Evolutionary conservation across 345 rosid species (phyloP).

Genomic region (Sonneratia alba): DNA sequence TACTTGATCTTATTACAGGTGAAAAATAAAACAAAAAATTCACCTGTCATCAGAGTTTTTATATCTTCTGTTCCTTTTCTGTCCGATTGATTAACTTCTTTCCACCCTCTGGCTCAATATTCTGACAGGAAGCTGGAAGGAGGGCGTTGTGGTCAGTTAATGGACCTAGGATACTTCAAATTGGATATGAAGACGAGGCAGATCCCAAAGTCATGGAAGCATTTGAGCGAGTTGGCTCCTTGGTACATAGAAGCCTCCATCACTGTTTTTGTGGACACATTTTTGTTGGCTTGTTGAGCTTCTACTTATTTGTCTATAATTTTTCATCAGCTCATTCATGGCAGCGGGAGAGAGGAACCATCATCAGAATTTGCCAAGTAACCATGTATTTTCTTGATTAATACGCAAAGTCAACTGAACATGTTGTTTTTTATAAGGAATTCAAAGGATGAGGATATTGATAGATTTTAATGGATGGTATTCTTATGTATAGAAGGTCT

Average conservation of each 20-base stretch:
- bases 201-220: slow-evolving; percentile 91
- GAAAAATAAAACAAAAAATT: not conserved
- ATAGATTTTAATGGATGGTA: too few species aligned
- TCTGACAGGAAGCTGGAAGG: slow-evolving; percentile 62
- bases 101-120: not conserved
- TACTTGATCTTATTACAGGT: slow-evolving; percentile 80
- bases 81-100: not conserved
- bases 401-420: not conserved
- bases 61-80: not conserved
- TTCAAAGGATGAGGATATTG: not conserved
- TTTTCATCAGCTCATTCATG: slow-evolving; percentile 46
- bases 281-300: not conserved
- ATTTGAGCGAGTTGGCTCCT: slow-evolving; percentile 68
- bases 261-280: not conserved
- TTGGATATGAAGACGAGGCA: slow-evolving; percentile 83
- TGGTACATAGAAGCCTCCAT: slow-evolving; percentile 35
- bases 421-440: not conserved
- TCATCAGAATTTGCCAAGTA: slow-evolving; percentile 27
- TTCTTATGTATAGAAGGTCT: too few species aligned
- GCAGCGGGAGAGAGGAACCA: slow-evolving; percentile 30
- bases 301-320: not conserved
- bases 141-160: slow-evolving; percentile 85
- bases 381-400: slow-evolving; percentile 3
- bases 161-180: slow-evolving; percentile 72
- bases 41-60: not conserved